A percentile compares a stretch with the other conserved stretches of the same genome.
Conservation (phyloP, 2,329 filamentous ascomycete species). For the Colletotrichum liaoningense region DNA sequence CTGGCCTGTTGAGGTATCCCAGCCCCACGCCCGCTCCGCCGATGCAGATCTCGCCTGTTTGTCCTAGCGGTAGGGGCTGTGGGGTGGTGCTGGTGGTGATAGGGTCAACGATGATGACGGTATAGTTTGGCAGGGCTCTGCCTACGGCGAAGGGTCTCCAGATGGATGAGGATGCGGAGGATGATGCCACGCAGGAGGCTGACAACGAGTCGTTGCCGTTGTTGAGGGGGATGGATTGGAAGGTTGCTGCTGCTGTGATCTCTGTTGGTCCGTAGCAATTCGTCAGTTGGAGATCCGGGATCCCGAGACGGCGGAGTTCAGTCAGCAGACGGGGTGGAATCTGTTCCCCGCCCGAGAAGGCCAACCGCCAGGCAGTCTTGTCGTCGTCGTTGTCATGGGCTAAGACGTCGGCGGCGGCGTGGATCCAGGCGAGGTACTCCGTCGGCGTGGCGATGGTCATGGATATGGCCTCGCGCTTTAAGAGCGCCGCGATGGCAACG, state of each 20-base stretch:
- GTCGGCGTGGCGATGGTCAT: constrained; percentile 53
- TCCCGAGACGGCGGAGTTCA: constrained; percentile 17
- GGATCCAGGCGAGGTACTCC: constrained; percentile 49
- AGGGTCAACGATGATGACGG: constrained; percentile 54
- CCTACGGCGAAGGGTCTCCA: constrained; percentile 27
- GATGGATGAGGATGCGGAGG: too few relatives aligned
- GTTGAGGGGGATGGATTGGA: constrained; percentile 20
- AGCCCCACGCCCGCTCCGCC: constrained; percentile 44
- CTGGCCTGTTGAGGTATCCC: constrained; percentile 47
- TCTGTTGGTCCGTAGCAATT: constrained; percentile 48
- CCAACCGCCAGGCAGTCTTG: constrained; percentile 33
- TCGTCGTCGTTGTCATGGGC: too few relatives aligned
- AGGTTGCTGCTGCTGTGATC: constrained; percentile 32
- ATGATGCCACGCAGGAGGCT: too few relatives aligned
- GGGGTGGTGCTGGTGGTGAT: constrained; percentile 28
- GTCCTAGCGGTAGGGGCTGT: constrained; percentile 51
- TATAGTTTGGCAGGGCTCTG: constrained; percentile 43
- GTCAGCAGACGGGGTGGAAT: constrained; percentile 16
- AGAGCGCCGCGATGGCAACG: constrained; percentile 46
- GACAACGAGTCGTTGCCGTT: constrained; percentile 36
- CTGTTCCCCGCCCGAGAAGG: constrained; percentile 38
- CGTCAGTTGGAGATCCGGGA: constrained; percentile 17
- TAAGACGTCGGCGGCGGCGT: constrained; percentile 33
- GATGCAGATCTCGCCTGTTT: constrained; percentile 47
- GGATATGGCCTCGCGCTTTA: constrained; percentile 48